Evolutionary conservation across 2,329 filamentous ascomycete genomes (phyloP).

Genomic region (Fusarium metavorans): DNA sequence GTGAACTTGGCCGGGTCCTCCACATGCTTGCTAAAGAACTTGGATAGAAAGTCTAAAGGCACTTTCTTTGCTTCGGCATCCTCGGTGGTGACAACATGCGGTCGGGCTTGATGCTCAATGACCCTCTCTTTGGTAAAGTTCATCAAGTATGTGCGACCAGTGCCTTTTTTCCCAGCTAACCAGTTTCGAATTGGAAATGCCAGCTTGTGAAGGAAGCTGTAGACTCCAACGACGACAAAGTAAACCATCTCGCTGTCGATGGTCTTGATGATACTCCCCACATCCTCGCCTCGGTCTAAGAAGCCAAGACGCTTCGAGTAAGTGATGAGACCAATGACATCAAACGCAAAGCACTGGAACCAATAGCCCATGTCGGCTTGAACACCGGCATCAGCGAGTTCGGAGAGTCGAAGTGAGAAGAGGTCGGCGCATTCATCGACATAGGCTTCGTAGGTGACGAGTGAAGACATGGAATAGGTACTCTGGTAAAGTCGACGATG

Average conservation of each 20-base stretch:
- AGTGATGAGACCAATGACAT: slow-evolving; percentile 29
- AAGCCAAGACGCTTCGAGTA: slow-evolving; percentile 29
- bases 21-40: background rate
- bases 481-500: slow-evolving; percentile 24
- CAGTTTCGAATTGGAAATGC: slow-evolving; percentile 14
- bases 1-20: background rate
- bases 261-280: slow-evolving; percentile 16
- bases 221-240: slow-evolving; percentile 9
- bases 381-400: background rate
- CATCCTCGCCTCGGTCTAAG: slow-evolving; percentile 19
- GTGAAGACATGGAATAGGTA: slow-evolving; percentile 32
- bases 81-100: background rate
- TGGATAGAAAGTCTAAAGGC: background rate
- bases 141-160: slow-evolving; percentile 19
- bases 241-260: slow-evolving; percentile 19
- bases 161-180: slow-evolving; percentile 2
- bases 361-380: slow-evolving; percentile 21
- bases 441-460: slow-evolving; percentile 23
- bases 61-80: background rate
- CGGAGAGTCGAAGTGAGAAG: slow-evolving; percentile 7
- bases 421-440: slow-evolving; percentile 25
- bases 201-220: slow-evolving; percentile 2
- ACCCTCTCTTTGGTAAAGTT: slow-evolving; percentile 25
- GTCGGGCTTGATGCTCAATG: background rate
- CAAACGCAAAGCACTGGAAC: slow-evolving; percentile 35